Conservation (phyloP, 192 early-diverging fungal species). For the Coemansia sp. region DNA sequence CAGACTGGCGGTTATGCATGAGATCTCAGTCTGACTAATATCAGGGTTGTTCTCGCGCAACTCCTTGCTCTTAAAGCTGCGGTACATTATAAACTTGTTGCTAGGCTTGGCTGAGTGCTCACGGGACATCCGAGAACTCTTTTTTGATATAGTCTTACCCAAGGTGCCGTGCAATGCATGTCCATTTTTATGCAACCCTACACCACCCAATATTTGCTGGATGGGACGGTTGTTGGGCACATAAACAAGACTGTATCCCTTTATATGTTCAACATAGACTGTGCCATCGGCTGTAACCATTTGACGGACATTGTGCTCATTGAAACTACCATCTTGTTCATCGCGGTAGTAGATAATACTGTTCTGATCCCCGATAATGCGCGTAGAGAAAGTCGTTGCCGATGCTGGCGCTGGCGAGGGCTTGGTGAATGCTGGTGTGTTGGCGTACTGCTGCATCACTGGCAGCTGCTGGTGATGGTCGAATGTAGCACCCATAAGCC, state of each 20-base stretch:
- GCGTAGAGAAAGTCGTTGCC: conserved; percentile 14
- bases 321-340: conserved; percentile 6
- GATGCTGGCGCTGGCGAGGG: conserved; percentile 14
- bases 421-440: conserved; percentile 9
- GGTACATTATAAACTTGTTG: conserved; percentile 54
- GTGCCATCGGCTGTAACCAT: conserved; percentile 34
- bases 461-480: conserved; percentile 16
- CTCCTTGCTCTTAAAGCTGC: conserved; percentile 49
- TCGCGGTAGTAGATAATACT: conserved; percentile 40
- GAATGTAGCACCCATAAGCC: conserved; percentile 12
- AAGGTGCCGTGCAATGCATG: background rate
- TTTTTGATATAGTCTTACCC: too few relatives aligned
- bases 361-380: conserved; percentile 27
- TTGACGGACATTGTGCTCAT: conserved; percentile 37
- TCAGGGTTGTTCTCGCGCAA: conserved; percentile 35
- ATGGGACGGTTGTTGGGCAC: conserved; percentile 22
- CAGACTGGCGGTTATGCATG: conserved; percentile 43
- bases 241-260: conserved; percentile 39
- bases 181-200: conserved; percentile 4
- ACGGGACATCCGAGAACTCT: too few relatives aligned
- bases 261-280: conserved; percentile 43
- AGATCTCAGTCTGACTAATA: conserved; percentile 53
- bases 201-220: conserved; percentile 23
- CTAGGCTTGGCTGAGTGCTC: conserved; percentile 37
- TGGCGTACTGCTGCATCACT: conserved; percentile 26